Conservation (phyloP, 768 basidiomycete species). For the Pleurotus ostreatus region DNA sequence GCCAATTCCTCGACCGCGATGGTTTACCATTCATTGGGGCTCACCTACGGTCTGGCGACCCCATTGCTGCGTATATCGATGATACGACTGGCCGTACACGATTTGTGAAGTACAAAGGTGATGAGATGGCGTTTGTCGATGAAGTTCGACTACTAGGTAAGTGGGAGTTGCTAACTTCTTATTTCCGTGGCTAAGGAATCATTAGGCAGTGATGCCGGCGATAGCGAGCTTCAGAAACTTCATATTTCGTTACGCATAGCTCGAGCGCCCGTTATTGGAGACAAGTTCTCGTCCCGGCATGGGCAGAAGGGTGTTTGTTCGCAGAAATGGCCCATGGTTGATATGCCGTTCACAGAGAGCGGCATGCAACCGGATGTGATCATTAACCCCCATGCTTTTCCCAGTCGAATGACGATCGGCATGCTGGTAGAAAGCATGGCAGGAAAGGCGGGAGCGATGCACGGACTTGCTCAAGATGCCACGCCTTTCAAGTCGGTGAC, state of each 20-base stretch:
- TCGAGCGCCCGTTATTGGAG: conserved; percentile 94
- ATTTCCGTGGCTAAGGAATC: conserved; percentile 3
- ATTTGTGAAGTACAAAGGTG: conserved; percentile 94
- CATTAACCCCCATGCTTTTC: conserved; percentile 99
- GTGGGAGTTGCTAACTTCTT: conserved; percentile 13
- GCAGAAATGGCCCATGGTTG: conserved; percentile 96
- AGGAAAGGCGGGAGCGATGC: conserved; percentile 98
- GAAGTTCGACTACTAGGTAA: conserved; percentile 86
- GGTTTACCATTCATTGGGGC: conserved; percentile 82
- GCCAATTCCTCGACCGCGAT: conserved; percentile 67
- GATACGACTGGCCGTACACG: conserved; percentile 79
- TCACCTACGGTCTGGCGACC: conserved; percentile 67
- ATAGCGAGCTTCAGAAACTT: conserved; percentile 85
- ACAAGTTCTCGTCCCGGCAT: conserved; percentile 98
- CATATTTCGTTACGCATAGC: conserved; percentile 92
- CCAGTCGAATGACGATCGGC: conserved; percentile 99
- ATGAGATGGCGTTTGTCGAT: conserved; percentile 87
- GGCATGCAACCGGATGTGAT: conserved; percentile 99
- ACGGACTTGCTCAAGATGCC: conserved; percentile 96
- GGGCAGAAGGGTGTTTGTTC: conserved; percentile 99
- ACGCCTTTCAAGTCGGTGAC: conserved; percentile 89
- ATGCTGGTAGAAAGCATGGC: conserved; percentile 99
- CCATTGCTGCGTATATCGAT: conserved; percentile 83
- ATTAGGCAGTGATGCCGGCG: conserved; percentile 80
- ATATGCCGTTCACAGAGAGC: conserved; percentile 99